A percentile compares a stretch with the other conserved stretches of the same genome.
Conservation (phyloP, 2,329 filamentous ascomycete species). For the Arthrobotrys conoides region DNA sequence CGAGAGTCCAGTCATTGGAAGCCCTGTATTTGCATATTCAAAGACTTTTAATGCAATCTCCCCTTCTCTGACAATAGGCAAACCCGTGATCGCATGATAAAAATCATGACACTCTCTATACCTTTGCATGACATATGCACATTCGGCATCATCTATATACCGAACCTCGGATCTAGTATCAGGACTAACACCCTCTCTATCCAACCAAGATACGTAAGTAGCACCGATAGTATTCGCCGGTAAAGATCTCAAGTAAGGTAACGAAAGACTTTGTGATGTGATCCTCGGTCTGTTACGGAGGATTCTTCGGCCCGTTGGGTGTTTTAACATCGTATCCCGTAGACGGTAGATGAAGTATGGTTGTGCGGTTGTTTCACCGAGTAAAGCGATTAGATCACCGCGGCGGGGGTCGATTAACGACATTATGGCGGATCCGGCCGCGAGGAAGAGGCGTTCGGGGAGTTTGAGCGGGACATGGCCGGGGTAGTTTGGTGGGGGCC, state of each 20-base stretch:
- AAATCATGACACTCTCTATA: constrained; percentile 99
- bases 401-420: constrained; percentile 82
- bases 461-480: constrained; percentile 90
- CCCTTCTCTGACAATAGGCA: constrained; percentile 93
- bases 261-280: constrained; percentile 77
- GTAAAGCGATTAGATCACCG: constrained; percentile 90
- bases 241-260: constrained; percentile 79
- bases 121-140: constrained; percentile 97
- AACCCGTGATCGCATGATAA: constrained; percentile 91
- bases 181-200: constrained; percentile 90
- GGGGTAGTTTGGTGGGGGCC: constrained; percentile 87
- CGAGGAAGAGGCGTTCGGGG: constrained; percentile 81
- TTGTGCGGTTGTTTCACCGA: constrained; percentile 94
- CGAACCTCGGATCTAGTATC: constrained; percentile 86
- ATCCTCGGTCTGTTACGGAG: constrained; percentile 91
- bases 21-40: constrained; percentile 92
- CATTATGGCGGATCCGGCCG: constrained; percentile 75
- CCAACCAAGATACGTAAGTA: constrained; percentile 90
- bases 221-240: constrained; percentile 82
- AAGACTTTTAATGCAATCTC: constrained; percentile 98
- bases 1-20: constrained; percentile 94
- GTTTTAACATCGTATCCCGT: constrained; percentile 88
- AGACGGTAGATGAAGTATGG: constrained; percentile 96
- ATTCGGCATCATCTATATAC: constrained; percentile 95
- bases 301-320: constrained; percentile 88